Conservation (phyloP, 305 asterid species). For the Withania somnifera region DNA sequence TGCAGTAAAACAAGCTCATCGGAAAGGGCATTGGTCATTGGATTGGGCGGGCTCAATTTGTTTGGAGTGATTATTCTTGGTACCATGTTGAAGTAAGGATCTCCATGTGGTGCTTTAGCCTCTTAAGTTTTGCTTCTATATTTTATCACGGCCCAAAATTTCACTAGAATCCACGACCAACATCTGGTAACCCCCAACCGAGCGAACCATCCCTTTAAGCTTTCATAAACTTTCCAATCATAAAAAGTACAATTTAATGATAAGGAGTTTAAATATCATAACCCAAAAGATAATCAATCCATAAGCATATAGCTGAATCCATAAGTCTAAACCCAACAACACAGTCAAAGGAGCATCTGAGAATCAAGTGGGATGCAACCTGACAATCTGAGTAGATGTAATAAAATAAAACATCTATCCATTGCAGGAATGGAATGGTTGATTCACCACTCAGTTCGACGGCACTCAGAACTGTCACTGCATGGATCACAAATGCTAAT, state of each 20-base stretch:
- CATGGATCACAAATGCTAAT: too few species aligned
- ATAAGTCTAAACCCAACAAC: neutral
- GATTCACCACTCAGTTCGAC: neutral
- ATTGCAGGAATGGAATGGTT: neutral
- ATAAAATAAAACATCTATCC: neutral
- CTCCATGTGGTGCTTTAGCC: slow-evolving; percentile 10
- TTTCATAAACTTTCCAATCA: neutral
- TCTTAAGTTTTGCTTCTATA: neutral
- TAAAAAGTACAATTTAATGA: neutral
- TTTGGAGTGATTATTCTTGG: slow-evolving; percentile 86
- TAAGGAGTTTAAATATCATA: neutral
- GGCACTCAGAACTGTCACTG: neutral
- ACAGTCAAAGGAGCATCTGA: neutral
- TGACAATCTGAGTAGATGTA: neutral
- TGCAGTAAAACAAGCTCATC: slow-evolving; percentile 77
- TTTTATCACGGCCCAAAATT: neutral
- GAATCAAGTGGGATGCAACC: neutral
- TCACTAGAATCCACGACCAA: neutral
- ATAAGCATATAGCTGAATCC: neutral
- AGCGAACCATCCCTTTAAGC: neutral
- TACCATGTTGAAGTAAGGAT: slow-evolving; percentile 75
- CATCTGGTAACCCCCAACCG: neutral
- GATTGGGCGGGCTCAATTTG: slow-evolving; percentile 89
- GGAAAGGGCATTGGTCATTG: slow-evolving; percentile 87
- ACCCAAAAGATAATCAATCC: neutral